These are phyloP conservation scores for Aschersonia sp. DNA, from an alignment of 2,329 filamentous ascomycete species.

Conservation along the genomic window DNA sequence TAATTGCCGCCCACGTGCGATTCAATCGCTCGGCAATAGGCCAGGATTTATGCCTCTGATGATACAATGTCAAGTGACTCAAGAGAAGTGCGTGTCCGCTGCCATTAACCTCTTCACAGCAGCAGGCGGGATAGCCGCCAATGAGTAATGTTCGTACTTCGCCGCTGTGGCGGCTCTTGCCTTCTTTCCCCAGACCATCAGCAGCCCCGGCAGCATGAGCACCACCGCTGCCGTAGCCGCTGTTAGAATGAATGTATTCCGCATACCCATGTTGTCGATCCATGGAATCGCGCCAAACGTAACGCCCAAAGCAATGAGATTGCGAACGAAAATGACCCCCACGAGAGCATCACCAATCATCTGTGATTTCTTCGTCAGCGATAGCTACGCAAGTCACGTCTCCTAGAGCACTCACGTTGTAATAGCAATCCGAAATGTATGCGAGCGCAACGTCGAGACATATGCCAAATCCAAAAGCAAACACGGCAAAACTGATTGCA, in stretches of 20 bases:
- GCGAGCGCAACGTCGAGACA: constrained; percentile 19
- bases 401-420: constrained; percentile 12
- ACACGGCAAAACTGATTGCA: constrained; percentile 18
- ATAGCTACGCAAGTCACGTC: neutral
- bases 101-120: neutral
- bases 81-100: neutral
- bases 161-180: constrained; percentile 1
- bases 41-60: too few species aligned
- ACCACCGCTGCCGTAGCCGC: constrained; percentile 4
- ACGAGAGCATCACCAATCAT: constrained; percentile 11
- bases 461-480: constrained; percentile 20
- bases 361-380: constrained; percentile 3
- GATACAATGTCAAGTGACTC: neutral
- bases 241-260: constrained; percentile 8
- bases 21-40: too few species aligned
- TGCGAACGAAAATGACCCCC: constrained; percentile 9
- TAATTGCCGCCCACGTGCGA: too few species aligned
- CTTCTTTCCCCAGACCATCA: constrained; percentile 11
- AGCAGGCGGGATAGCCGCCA: constrained; percentile 1
- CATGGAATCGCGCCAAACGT: constrained; percentile 9
- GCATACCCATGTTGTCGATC: constrained; percentile 9
- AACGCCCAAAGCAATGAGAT: constrained; percentile 8
- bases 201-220: constrained; percentile 6
- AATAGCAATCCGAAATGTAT: constrained; percentile 19
- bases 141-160: constrained; percentile 2